These are phyloP conservation scores for Pseudocercospora fuligena DNA, from an alignment of 2,329 filamentous ascomycete species.

Conservation along the genomic window DNA sequence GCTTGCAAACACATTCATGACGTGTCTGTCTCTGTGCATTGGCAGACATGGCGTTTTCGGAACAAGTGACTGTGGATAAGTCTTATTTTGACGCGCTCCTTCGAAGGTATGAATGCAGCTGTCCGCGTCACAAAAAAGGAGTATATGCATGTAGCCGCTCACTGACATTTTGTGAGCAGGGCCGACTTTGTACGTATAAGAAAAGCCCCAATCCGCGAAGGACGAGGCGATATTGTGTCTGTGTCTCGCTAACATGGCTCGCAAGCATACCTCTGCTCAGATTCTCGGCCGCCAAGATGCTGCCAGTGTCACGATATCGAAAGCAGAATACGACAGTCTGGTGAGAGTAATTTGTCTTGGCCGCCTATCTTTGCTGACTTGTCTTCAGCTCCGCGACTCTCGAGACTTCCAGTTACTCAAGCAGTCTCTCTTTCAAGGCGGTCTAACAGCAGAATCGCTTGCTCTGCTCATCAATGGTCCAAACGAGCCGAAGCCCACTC, in stretches of 20 bases:
- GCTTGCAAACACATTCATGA: slow-evolving; percentile 1
- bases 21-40: slow-evolving; percentile 11
- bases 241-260: slow-evolving; percentile 25
- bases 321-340: slow-evolving; percentile 66
- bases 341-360: not conserved
- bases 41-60: slow-evolving; percentile 15
- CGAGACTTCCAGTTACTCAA: slow-evolving; percentile 60
- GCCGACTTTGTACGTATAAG: slow-evolving; percentile 37
- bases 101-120: slow-evolving; percentile 59
- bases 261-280: slow-evolving; percentile 35
- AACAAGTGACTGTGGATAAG: slow-evolving; percentile 62
- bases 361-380: not conserved
- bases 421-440: slow-evolving; percentile 56
- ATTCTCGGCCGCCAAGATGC: slow-evolving; percentile 29
- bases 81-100: slow-evolving; percentile 66
- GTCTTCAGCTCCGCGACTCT: slow-evolving; percentile 40
- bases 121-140: not conserved
- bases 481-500: slow-evolving; percentile 11
- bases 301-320: slow-evolving; percentile 59
- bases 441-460: slow-evolving; percentile 56
- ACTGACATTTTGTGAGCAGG: slow-evolving; percentile 32
- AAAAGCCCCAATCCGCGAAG: not conserved
- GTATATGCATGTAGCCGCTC: slow-evolving; percentile 23
- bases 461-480: slow-evolving; percentile 51
- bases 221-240: not conserved